Conservation (phyloP, 192 early-diverging fungal genomes). For the Backusella australiensis region DNA sequence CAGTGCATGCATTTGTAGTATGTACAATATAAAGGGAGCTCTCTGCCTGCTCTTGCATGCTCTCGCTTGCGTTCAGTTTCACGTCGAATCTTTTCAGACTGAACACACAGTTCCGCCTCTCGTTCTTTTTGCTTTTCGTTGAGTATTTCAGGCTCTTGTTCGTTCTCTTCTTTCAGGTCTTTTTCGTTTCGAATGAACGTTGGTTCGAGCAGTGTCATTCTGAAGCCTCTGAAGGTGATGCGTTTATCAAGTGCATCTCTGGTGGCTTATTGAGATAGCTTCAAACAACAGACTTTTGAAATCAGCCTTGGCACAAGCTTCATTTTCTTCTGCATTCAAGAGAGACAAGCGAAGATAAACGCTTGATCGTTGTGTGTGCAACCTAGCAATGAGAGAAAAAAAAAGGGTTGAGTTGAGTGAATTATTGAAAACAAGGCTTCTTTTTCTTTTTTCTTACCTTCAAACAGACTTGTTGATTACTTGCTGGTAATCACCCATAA, state of each 20-base stretch:
- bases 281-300: conserved; percentile 55
- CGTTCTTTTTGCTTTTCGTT: conserved; percentile 36
- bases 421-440: too few relatives aligned
- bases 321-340: conserved; percentile 40
- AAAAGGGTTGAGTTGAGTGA: too few relatives aligned
- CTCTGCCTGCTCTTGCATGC: too few relatives aligned
- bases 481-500: conserved; percentile 55
- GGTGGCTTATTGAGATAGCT: conserved; percentile 66
- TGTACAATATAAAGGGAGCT: neutral
- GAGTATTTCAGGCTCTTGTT: conserved; percentile 35
- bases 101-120: conserved; percentile 31
- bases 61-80: conserved; percentile 13
- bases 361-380: conserved; percentile 34
- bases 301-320: conserved; percentile 45
- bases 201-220: conserved; percentile 51
- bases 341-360: conserved; percentile 49
- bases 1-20: neutral
- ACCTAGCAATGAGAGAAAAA: too few relatives aligned
- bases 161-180: conserved; percentile 39
- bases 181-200: conserved; percentile 24
- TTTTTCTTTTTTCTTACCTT: too few relatives aligned
- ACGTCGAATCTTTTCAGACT: conserved; percentile 27
- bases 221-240: conserved; percentile 40
- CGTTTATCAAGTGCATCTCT: conserved; percentile 52
- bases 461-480: conserved; percentile 40